Evolutionary conservation across 192 early-diverging fungal genomes (phyloP), one percentile per base, ranked within the genome.

Genomic region (Dispira simplex): DNA sequence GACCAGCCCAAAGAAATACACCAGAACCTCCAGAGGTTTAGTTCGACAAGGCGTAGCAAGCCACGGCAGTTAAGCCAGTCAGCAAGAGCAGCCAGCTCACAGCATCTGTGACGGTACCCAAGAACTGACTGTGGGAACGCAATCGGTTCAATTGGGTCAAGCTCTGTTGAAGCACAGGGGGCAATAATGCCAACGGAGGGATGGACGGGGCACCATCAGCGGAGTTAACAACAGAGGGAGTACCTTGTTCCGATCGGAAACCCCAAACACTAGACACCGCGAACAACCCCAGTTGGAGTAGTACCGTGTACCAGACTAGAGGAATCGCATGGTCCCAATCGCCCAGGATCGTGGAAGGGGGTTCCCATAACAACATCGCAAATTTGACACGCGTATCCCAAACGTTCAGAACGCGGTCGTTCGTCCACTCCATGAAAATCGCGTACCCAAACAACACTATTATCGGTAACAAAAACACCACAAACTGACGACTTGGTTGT

Each of bases 301-400:
- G 18, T 21, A 56, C 18, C 18, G 25, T 3, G 25, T 56, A 56
- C 54, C 54, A 56, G 18, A 56, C 16, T 0, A 56, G 25, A 25
- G 54, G 54, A 21, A 56, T 28, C 1, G 54, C 54, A 25, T 56
- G 16, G 28, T 56, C 25, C 54, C 54, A 56, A 56, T 56, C 54
- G 9, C 54, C 54, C 18, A 56, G 3, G 23, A 56, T 25, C 9
- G 21, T 21, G 54, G 54, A 56, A 13, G 54, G 54, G 18, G 54
- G 54, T 25, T 56, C 54, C 18, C 13, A 12, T 13, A 56, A 28
- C 3, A 56, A 28, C 3, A 21, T 1, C 13, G 54, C 54, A 4
- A 56, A 28, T 21, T 56, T 56, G 11, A 21, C 21, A 13, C 54
- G 25, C 8, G 54, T 56, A 56, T 56, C 23, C 54, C 54, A 56